These are phyloP conservation scores for Phytophthora europaea DNA, from an alignment of 352 stramenopile genomes.

Conservation along the genomic window DNA sequence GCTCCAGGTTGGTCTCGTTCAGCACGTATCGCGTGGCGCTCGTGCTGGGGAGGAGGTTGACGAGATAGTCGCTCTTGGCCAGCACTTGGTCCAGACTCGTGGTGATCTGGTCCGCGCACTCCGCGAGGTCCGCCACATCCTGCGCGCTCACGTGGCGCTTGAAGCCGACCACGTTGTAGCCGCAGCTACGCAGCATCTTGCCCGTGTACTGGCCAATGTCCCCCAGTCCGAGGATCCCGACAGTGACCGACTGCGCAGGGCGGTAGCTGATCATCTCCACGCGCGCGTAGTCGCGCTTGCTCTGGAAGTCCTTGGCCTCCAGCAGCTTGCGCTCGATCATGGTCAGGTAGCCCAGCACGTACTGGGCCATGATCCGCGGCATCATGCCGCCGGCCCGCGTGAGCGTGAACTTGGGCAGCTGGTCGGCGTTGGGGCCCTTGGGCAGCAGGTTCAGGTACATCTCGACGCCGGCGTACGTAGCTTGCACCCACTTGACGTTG, in stretches of 20 bases:
- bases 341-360: conserved; percentile 53
- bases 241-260: conserved; percentile 46
- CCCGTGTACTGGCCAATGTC: conserved; percentile 65
- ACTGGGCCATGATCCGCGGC: conserved; percentile 53
- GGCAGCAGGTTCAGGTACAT: conserved; percentile 42
- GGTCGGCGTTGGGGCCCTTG: conserved; percentile 17
- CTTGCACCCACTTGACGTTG: conserved; percentile 54
- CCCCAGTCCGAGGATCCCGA: conserved; percentile 59
- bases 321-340: conserved; percentile 51
- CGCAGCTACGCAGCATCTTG: conserved; percentile 48
- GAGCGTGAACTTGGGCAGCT: conserved; percentile 44
- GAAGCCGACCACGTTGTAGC: conserved; percentile 67
- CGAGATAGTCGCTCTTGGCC: conserved; percentile 73
- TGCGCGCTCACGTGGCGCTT: conserved; percentile 50
- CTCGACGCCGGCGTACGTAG: conserved; percentile 54
- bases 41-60: conserved; percentile 89
- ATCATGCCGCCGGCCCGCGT: conserved; percentile 54
- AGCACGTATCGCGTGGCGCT: conserved; percentile 71
- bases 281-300: conserved; percentile 34
- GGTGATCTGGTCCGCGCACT: conserved; percentile 48
- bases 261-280: conserved; percentile 37
- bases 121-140: conserved; percentile 23
- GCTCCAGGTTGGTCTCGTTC: conserved; percentile 51
- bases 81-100: conserved; percentile 63
- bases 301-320: conserved; percentile 43